A percentile compares a stretch with the other conserved stretches of the same genome.
Evolutionary conservation across 23 red algal species (phyloP).

Genomic region (Gracilaria gracilis): DNA sequence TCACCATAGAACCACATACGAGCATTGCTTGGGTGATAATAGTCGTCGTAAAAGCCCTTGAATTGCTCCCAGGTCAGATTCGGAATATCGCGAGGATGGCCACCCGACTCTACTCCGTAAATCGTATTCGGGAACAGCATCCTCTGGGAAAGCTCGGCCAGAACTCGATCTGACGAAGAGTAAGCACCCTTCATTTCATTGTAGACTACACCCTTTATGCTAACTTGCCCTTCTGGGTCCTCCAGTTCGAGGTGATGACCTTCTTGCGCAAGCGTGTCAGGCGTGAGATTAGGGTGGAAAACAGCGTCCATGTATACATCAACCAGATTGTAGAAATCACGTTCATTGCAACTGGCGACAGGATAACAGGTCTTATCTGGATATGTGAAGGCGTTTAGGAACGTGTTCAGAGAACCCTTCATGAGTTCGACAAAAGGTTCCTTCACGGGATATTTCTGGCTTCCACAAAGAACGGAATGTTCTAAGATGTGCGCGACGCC

Average conservation of each 20-base stretch:
- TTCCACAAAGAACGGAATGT: conserved; percentile 96
- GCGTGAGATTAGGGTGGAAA: conserved; percentile 93
- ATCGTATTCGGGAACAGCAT: conserved; percentile 94
- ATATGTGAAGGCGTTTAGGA: conserved; percentile 96
- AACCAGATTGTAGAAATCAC: conserved; percentile 98
- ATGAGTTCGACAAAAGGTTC: conserved; percentile 99
- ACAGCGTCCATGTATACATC: conserved; percentile 99
- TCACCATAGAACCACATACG: conserved; percentile 99
- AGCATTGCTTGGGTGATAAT: conserved; percentile 95
- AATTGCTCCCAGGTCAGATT: conserved; percentile 96
- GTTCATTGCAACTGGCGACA: conserved; percentile 92
- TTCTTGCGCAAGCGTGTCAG: conserved; percentile 95
- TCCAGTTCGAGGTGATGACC: conserved; percentile 92
- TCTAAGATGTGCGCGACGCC: conserved; percentile 89
- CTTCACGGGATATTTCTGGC: conserved; percentile 97
- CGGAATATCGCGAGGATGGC: conserved; percentile 91
- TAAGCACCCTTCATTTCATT: conserved; percentile 99
- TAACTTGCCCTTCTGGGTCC: conserved; percentile 40
- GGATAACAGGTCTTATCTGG: conserved; percentile 98
- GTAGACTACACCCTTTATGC: conserved; percentile 94
- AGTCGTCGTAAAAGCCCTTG: conserved; percentile 86
- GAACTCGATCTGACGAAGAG: conserved; percentile 79
- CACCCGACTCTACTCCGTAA: conserved; percentile 97
- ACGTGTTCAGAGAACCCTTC: conserved; percentile 92
- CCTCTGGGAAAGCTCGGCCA: conserved; percentile 75